Percentiles rank a stretch among this genome's conserved stretches.
phyloP scores from a whole-genome alignment of 495 filamentous ascomycete genomes.

The Diplogelasinospora grovesii region DNA sequence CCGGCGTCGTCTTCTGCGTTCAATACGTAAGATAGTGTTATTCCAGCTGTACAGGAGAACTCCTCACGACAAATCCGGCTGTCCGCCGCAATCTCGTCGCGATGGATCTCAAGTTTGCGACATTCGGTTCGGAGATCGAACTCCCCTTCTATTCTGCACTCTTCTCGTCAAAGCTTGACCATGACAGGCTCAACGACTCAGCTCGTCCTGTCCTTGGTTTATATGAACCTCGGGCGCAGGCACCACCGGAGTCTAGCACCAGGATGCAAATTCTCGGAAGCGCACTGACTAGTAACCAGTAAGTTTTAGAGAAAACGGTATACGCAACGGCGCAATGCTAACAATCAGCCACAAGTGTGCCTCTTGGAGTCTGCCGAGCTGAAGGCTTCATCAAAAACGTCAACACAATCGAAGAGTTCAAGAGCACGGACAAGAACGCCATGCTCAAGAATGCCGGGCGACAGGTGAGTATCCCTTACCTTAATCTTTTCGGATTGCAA shows the following conservation, averaged over 20 bases:
- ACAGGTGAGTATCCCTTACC: conserved; percentile 49
- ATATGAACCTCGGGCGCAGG: conserved; percentile 72
- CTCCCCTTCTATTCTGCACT: conserved; percentile 88
- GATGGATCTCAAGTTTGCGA: conserved; percentile 55
- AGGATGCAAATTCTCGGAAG: conserved; percentile 84
- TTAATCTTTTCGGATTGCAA: too few species aligned
- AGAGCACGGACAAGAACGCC: conserved; percentile 60
- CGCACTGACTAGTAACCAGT: conserved; percentile 78
- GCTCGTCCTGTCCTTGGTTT: conserved; percentile 79
- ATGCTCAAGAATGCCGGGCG: conserved; percentile 68
- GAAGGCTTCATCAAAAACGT: conserved; percentile 94
- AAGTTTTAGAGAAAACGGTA: conserved; percentile 25
- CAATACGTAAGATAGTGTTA: too few species aligned
- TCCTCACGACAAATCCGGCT: too few species aligned
- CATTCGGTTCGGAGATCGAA: conserved; percentile 90
- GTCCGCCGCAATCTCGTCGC: conserved; percentile 2
- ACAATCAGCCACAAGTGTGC: conserved; percentile 49
- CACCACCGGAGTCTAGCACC: conserved; percentile 62
- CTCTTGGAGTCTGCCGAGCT: conserved; percentile 65
- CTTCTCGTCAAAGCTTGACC: conserved; percentile 84
- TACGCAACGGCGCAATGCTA: conserved; percentile 2
- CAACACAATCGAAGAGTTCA: conserved; percentile 93
- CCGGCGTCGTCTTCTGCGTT: too few species aligned
- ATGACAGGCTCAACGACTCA: conserved; percentile 93
- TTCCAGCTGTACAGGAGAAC: too few species aligned